phyloP scores from a whole-genome alignment of 768 basidiomycete species.

The Lactarius pseudohatsudake region DNA sequence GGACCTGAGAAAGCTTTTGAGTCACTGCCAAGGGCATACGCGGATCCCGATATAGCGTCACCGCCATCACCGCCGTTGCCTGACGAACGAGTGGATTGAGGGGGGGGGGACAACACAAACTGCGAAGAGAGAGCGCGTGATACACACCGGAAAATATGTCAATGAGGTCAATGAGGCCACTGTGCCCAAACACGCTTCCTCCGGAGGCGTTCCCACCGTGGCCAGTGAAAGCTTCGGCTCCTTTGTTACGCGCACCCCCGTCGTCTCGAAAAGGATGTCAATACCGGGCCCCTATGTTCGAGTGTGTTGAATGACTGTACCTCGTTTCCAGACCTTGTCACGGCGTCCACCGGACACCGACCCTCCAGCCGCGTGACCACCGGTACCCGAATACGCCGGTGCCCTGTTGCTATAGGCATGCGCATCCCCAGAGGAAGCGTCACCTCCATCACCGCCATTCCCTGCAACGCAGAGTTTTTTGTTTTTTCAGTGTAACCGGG shows the following conservation, averaged over 20 bases:
- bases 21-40: conserved; percentile 28
- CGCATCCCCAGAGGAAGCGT: conserved; percentile 19
- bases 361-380: conserved; percentile 13
- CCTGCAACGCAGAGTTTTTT: neutral
- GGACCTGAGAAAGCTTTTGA: conserved; percentile 33
- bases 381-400: conserved; percentile 8
- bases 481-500: neutral
- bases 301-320: neutral
- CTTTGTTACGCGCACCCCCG: neutral
- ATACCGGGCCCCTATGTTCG: neutral
- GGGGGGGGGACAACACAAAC: too few relatives aligned
- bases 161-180: conserved; percentile 21
- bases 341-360: conserved; percentile 4
- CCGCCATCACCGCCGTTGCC: conserved; percentile 31
- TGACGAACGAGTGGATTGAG: conserved; percentile 6
- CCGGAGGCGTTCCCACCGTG: conserved; percentile 24
- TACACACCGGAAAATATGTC: conserved; percentile 21
- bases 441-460: conserved; percentile 20
- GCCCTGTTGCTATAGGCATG: conserved; percentile 2
- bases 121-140: neutral
- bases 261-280: conserved; percentile 7
- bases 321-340: conserved; percentile 1
- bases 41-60: conserved; percentile 33
- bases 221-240: conserved; percentile 18
- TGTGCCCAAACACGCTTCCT: conserved; percentile 10